Conservation (phyloP, 2,329 filamentous ascomycete genomes). For the Aspergillus pseudonomiae region DNA sequence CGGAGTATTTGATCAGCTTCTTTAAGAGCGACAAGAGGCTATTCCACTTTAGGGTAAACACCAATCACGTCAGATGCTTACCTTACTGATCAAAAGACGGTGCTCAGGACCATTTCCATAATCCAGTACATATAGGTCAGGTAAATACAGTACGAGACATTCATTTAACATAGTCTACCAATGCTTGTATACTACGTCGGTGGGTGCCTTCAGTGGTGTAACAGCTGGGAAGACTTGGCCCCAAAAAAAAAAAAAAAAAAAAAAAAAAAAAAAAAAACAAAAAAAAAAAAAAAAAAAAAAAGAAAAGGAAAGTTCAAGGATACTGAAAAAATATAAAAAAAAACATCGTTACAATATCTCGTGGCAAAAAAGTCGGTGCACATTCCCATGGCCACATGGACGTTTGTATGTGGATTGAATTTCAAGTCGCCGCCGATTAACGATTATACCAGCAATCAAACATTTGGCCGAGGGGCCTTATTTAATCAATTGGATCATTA, state of each 20-base stretch:
- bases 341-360: neutral
- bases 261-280: neutral
- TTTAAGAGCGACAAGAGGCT: neutral
- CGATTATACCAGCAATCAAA: neutral
- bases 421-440: neutral
- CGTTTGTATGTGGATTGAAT: neutral
- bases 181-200: neutral
- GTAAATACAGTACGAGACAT: neutral
- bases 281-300: neutral
- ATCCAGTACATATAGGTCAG: neutral
- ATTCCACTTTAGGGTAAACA: neutral
- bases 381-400: conserved; percentile 5
- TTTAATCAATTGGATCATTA: neutral
- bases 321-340: neutral
- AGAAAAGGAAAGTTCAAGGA: neutral
- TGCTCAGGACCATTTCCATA: neutral
- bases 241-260: neutral
- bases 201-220: neutral
- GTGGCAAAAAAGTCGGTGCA: conserved; percentile 6
- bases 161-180: neutral
- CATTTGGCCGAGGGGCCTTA: neutral
- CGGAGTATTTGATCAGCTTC: neutral
- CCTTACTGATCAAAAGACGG: neutral
- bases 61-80: neutral
- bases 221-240: neutral